Conservation (phyloP, 169 alveolate species). For the Plasmodium vivax region DNA sequence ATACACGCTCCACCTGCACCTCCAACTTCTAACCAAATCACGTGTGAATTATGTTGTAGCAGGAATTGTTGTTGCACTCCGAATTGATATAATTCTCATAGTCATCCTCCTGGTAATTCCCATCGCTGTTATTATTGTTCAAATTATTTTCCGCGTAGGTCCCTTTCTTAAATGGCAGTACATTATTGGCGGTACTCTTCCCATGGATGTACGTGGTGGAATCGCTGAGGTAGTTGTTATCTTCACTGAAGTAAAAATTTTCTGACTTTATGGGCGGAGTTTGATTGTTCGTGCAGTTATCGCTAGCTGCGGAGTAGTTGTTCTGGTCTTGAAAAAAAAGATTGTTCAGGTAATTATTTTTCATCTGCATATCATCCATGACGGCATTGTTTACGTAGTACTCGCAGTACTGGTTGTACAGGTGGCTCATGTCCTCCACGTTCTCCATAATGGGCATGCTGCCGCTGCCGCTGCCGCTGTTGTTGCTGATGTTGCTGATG, state of each 20-base stretch:
- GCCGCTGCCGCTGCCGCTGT: background rate
- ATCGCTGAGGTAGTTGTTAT: constrained; percentile 37
- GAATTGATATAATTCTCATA: constrained; percentile 39
- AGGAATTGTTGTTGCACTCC: constrained; percentile 57
- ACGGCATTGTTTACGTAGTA: constrained; percentile 14
- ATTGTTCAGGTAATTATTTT: constrained; percentile 18
- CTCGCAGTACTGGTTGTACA: constrained; percentile 42
- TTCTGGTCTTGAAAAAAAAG: constrained; percentile 33
- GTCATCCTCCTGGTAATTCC: constrained; percentile 40
- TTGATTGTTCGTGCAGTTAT: constrained; percentile 29
- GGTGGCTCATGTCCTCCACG: constrained; percentile 10
- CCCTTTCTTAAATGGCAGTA: constrained; percentile 10
- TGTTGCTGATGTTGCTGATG: background rate
- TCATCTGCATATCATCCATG: constrained; percentile 27
- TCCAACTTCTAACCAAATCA: background rate
- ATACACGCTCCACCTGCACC: background rate
- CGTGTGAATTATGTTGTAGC: constrained; percentile 56
- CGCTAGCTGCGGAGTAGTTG: constrained; percentile 24
- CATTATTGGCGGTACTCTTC: constrained; percentile 1
- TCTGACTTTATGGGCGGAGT: constrained; percentile 8
- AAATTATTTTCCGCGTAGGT: constrained; percentile 26
- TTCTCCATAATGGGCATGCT: constrained; percentile 7
- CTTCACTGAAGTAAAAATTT: constrained; percentile 33
- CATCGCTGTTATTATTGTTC: constrained; percentile 56
- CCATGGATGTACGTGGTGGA: constrained; percentile 23